phyloP scores from a whole-genome alignment of 2,329 filamentous ascomycete genomes.

The Epichloe sp. region DNA sequence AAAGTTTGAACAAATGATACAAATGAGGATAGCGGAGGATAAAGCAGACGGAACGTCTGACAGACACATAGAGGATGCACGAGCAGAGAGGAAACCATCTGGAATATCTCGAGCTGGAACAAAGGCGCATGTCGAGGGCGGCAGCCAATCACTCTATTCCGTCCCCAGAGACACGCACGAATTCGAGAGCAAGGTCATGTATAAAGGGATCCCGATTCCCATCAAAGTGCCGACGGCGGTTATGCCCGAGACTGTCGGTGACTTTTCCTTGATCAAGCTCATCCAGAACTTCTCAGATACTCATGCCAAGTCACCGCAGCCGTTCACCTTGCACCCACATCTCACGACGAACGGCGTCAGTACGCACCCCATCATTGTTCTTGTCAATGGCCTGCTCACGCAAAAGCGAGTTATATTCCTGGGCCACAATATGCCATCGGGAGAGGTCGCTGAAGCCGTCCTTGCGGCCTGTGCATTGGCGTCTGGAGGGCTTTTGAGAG shows the following conservation, averaged over 20 bases:
- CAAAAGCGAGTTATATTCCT: constrained; percentile 95
- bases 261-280: constrained; percentile 94
- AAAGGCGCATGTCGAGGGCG: constrained; percentile 47
- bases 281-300: constrained; percentile 85
- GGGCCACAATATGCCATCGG: constrained; percentile 87
- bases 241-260: constrained; percentile 89
- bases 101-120: constrained; percentile 48
- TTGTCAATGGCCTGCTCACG: constrained; percentile 87
- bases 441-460: constrained; percentile 94
- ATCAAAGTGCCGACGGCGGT: constrained; percentile 92
- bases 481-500: constrained; percentile 80
- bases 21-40: constrained; percentile 63
- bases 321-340: constrained; percentile 79
- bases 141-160: constrained; percentile 46
- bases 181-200: constrained; percentile 89
- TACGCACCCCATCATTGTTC: constrained; percentile 89
- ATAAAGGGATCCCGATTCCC: constrained; percentile 92
- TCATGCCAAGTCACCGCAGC: constrained; percentile 70
- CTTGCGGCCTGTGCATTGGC: constrained; percentile 90
- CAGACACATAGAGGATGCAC: constrained; percentile 26
- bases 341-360: constrained; percentile 80
- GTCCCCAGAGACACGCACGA: constrained; percentile 93
- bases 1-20: constrained; percentile 91
- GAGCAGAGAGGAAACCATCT: constrained; percentile 32
- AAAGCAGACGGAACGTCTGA: constrained; percentile 29